Evolutionary conservation across 768 basidiomycete genomes (phyloP).

Genomic region (Galerina sulciceps): DNA sequence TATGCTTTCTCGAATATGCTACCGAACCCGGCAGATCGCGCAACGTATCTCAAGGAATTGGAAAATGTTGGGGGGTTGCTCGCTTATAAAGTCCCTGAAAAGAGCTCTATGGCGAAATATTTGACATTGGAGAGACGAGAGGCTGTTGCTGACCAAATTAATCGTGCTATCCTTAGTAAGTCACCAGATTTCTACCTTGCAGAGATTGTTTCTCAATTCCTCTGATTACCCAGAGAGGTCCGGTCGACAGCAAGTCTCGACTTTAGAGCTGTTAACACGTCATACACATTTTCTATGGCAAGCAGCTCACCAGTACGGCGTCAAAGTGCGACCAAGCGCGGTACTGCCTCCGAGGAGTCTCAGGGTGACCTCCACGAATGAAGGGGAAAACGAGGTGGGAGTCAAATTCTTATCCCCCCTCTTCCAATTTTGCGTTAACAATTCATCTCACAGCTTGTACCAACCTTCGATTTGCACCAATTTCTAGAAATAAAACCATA

Average conservation of each 20-base stretch:
- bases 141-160: slow-evolving; percentile 86
- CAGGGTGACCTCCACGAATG: slow-evolving; percentile 31
- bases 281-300: slow-evolving; percentile 69
- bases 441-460: slow-evolving; percentile 39
- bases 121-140: slow-evolving; percentile 78
- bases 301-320: slow-evolving; percentile 51
- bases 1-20: slow-evolving; percentile 65
- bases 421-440: background rate
- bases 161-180: slow-evolving; percentile 84
- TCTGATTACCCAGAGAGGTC: slow-evolving; percentile 47
- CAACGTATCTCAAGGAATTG: slow-evolving; percentile 70
- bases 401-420: background rate
- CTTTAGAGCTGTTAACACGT: slow-evolving; percentile 66
- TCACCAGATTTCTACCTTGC: slow-evolving; percentile 13
- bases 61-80: slow-evolving; percentile 76
- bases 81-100: slow-evolving; percentile 83
- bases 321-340: slow-evolving; percentile 53
- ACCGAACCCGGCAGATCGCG: slow-evolving; percentile 55
- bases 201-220: background rate
- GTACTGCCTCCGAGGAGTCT: slow-evolving; percentile 42
- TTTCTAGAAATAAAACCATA: slow-evolving; percentile 55
- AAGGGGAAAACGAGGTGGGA: slow-evolving; percentile 43
- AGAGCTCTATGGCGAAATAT: slow-evolving; percentile 76
- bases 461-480: slow-evolving; percentile 56
- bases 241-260: slow-evolving; percentile 56